phyloP scores from a whole-genome alignment of 306 rosid genomes.

The Cucurbita argyrosperma region DNA sequence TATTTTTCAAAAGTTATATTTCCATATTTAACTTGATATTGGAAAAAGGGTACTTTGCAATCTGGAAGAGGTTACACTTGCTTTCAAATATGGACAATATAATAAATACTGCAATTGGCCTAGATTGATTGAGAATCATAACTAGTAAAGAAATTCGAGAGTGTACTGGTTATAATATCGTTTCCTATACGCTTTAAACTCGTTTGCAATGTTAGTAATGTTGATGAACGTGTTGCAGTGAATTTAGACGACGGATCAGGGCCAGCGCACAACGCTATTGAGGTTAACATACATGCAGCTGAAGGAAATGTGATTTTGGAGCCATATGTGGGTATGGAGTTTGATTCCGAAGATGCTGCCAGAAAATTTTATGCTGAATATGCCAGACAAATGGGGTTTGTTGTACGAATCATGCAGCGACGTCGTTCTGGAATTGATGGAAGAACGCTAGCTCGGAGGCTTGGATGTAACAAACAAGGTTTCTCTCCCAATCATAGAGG shows the following conservation, averaged over 20 bases:
- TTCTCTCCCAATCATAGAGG: conserved; percentile 63
- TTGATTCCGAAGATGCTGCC: conserved; percentile 76
- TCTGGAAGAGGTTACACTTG: not conserved
- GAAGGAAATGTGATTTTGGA: conserved; percentile 38
- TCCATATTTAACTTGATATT: not conserved
- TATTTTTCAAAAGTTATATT: not conserved
- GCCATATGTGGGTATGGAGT: conserved; percentile 84
- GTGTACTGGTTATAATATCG: not conserved
- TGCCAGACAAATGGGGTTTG: conserved; percentile 64
- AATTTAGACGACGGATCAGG: conserved; percentile 41
- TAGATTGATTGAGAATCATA: not conserved
- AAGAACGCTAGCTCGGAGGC: conserved; percentile 84
- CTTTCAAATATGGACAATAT: not conserved
- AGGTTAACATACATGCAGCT: conserved; percentile 25
- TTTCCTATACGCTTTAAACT: not conserved
- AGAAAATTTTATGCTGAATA: conserved; percentile 51
- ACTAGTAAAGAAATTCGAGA: not conserved
- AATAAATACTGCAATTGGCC: not conserved
- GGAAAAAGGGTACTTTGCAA: not conserved
- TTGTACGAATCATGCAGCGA: conserved; percentile 78
- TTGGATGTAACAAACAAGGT: conserved; percentile 91
- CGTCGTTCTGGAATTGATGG: conserved; percentile 80
- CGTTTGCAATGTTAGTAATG: not conserved
- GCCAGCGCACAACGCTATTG: conserved; percentile 23
- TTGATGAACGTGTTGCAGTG: conserved; percentile 22